Evolutionary conservation across 169 alveolate genomes (phyloP).

Genomic region (Cyclospora cayetanensis): DNA sequence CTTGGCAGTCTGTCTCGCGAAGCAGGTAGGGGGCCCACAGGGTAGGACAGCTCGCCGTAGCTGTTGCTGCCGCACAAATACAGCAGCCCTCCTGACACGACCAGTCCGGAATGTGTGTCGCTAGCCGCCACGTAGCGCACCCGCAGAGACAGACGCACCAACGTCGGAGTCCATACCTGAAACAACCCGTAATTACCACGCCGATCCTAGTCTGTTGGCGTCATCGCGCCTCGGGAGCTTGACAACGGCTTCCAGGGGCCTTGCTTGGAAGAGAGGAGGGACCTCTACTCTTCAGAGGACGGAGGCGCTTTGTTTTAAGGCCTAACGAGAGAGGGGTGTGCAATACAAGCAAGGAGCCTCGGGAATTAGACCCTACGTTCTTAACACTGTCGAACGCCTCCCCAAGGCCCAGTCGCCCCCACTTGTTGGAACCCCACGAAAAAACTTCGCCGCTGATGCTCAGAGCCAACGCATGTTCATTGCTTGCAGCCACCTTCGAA

Average conservation of each 20-base stretch:
- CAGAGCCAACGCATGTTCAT: slow-evolving; percentile 82
- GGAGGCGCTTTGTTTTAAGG: too few relatives aligned
- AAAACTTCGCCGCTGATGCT: slow-evolving; percentile 80
- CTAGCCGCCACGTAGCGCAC: slow-evolving; percentile 15
- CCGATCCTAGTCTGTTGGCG: too few relatives aligned
- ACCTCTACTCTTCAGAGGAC: too few relatives aligned
- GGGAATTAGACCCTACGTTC: background rate
- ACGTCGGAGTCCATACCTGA: background rate
- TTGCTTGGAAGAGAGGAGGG: too few relatives aligned
- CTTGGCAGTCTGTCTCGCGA: background rate
- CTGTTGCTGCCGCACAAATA: slow-evolving; percentile 41
- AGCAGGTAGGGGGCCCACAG: background rate
- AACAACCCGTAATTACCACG: too few relatives aligned
- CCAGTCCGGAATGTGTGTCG: background rate
- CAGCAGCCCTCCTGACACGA: slow-evolving; percentile 3
- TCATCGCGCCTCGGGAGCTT: too few relatives aligned
- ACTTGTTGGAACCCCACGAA: slow-evolving; percentile 86
- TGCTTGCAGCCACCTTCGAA: slow-evolving; percentile 82
- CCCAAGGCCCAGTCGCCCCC: slow-evolving; percentile 87
- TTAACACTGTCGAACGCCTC: slow-evolving; percentile 65
- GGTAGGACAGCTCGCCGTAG: slow-evolving; percentile 48
- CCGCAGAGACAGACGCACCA: slow-evolving; percentile 10
- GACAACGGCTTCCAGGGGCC: too few relatives aligned
- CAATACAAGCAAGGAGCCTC: too few relatives aligned
- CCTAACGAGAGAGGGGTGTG: too few relatives aligned